Base-by-base conservation (phyloP, 2,329 filamentous ascomycete species). In the Fusarium sp. region DNA sequence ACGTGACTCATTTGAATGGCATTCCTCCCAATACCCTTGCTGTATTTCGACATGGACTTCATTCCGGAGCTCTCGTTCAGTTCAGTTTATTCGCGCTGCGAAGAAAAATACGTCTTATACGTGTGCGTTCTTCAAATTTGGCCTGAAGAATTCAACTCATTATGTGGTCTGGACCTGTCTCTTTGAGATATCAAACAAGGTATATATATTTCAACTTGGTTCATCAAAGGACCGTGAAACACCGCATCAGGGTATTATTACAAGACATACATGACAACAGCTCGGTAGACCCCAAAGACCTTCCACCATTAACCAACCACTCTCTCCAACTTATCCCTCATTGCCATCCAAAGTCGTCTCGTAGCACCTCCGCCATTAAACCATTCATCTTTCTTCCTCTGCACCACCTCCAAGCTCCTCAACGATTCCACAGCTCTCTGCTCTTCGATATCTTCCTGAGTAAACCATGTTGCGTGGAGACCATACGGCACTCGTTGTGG, bases 401-500 rank as follows among this genome's bases (percentile, higher is more conserved):
- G 14, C 1, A 55, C 31, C 0, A n/a, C 18, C 2, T 63, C 57
- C 18, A 66, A 34, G 5, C 36, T 57, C 34, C 68, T 57, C 1
- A 66, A 17, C 1, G 31, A 15, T 4, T 70, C 56, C 1, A 72
- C 76, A 28, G 71, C 68, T 28, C 82, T 78, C 73, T 91, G 89
- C 3, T 75, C 75, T 9, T 72, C 66, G 22, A 91, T 84, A 62
- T 89, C 81, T 5, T 83, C 79, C 58, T 86, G 83, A 0, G 81
- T 78, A 56, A 91, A 90, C 87, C 88, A 91, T 8, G 81, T 82
- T 6, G 88, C 89, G 74, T 91, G 91, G 49, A 93, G 77, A 0
- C 91, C 90, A 71, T 93, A 93, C 0, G 91, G 90, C 1, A 93
- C 90, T 14, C 91, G 78, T 69, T 91, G 90, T 4, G 90, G 90